These are phyloP conservation scores for Malassezia furfur DNA, from an alignment of 1,284 basidiomycete genomes.

Conservation along the genomic window DNA sequence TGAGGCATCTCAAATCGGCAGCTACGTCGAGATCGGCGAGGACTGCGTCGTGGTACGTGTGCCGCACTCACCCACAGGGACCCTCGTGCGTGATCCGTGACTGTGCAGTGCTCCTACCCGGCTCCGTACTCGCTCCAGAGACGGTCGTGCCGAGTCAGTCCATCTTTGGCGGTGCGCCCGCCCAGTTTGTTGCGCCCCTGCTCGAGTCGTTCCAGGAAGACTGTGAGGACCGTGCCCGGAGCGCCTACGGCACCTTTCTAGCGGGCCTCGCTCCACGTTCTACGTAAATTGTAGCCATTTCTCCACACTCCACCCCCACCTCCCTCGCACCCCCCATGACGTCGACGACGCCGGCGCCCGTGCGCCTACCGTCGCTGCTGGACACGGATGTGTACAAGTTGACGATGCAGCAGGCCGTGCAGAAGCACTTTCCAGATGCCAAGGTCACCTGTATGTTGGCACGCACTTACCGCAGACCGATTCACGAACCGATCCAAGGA, in stretches of 20 bases:
- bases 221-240: slow-evolving; percentile 67
- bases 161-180: slow-evolving; percentile 79
- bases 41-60: slow-evolving; percentile 74
- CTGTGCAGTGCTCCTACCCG: slow-evolving; percentile 75
- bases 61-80: slow-evolving; percentile 53
- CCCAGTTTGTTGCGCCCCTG: slow-evolving; percentile 63
- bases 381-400: slow-evolving; percentile 98
- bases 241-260: slow-evolving; percentile 58
- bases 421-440: slow-evolving; percentile 66
- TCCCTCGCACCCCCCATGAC: neutral
- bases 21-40: slow-evolving; percentile 86
- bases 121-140: slow-evolving; percentile 78
- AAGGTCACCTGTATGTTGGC: slow-evolving; percentile 48
- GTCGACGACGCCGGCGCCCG: neutral
- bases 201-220: slow-evolving; percentile 81
- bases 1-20: slow-evolving; percentile 88
- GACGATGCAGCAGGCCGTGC: slow-evolving; percentile 91
- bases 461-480: slow-evolving; percentile 50
- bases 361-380: slow-evolving; percentile 57
- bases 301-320: too few species aligned
- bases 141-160: slow-evolving; percentile 83
- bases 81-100: slow-evolving; percentile 96
- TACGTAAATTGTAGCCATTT: too few species aligned
- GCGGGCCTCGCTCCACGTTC: neutral
- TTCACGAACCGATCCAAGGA: slow-evolving; percentile 75